Base-by-base conservation (phyloP, 345 rosid genomes). In the Combretum micranthum region DNA sequence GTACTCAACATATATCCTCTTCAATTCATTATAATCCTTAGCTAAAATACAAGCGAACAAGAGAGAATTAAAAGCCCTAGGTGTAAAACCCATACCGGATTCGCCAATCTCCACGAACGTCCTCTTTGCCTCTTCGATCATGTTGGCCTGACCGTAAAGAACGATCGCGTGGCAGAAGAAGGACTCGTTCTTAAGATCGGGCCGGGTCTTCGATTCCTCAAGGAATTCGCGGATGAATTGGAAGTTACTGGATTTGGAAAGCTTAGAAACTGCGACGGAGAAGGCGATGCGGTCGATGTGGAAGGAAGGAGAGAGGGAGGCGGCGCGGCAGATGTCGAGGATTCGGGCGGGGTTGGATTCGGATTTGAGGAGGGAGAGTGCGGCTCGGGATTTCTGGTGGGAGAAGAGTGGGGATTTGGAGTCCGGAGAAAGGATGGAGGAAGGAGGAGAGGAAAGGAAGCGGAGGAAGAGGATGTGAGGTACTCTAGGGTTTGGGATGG, bases 241-340 rank as follows among this genome's bases (percentile, higher is more conserved):
- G 74, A 79, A 82, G 63, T 83, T 60, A 68, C 78, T 78, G 57
- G 80, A 69, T 49, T 69, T 52, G 10, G 84, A 52, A 19, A 85
- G 88, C 53, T 73, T 82, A 23, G 72, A 46, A 42, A 93, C 67
- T 47, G 97, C 99, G 25, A 76, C 55, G 60, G 99, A 84, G 67
- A 89, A 85, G 52, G 79, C 75, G 44, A 82, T 47, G 0, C 97
- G 82, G 63, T 85, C 94, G 49, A 83, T 68, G 68, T 70, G 82
- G 56, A 44, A 49, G 4, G 71, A 80, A 4, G 96, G 92, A 0
- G 84, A 79, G 9, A 93, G 81, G 1, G 79, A 67, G 53, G 96
- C 97, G 25, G 84, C 83, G 52, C 84, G 83, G 75, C 97, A 85
- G 74, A 87, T 87, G 44, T 89, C 84, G n/a, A 93, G 52, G 67